phyloP scores from a whole-genome alignment of 306 rosid genomes.

The Citrullus mucosospermus region DNA sequence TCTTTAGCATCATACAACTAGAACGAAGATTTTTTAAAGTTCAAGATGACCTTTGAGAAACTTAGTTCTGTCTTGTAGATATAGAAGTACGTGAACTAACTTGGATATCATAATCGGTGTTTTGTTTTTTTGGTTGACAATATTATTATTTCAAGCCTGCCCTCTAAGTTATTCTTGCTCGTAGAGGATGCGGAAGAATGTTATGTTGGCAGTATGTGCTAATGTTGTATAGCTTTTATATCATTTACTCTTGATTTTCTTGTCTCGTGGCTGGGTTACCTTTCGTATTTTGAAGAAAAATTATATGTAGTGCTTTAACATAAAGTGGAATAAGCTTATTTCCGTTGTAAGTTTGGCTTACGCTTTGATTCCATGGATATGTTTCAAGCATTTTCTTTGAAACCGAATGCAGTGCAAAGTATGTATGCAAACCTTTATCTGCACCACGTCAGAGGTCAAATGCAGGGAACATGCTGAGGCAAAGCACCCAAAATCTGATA shows the following conservation, averaged over 20 bases:
- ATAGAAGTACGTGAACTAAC: too few relatives aligned
- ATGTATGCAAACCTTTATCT: constrained; percentile 55
- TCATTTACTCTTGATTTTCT: background rate
- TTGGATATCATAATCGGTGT: background rate
- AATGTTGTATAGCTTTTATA: background rate
- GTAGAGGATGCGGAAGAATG: background rate
- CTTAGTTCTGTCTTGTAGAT: too few relatives aligned
- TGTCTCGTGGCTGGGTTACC: background rate
- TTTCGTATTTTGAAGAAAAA: too few relatives aligned
- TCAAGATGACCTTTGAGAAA: background rate
- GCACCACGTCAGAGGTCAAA: constrained; percentile 49
- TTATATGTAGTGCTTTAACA: too few relatives aligned
- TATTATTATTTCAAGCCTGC: background rate
- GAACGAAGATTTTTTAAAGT: background rate
- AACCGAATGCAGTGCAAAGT: constrained; percentile 41
- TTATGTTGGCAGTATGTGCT: background rate
- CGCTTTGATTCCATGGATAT: background rate
- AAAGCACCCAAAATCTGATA: constrained; percentile 48
- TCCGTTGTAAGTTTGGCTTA: background rate
- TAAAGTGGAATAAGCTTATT: background rate
- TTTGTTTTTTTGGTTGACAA: too few relatives aligned
- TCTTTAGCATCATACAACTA: background rate
- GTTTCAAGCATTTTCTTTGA: background rate
- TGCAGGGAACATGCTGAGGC: constrained; percentile 62
- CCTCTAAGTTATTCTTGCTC: background rate